A percentile compares a stretch with the other conserved stretches of the same genome.
Evolutionary conservation across 768 basidiomycete species (phyloP).

Genomic region (Tephrocybe sp.): DNA sequence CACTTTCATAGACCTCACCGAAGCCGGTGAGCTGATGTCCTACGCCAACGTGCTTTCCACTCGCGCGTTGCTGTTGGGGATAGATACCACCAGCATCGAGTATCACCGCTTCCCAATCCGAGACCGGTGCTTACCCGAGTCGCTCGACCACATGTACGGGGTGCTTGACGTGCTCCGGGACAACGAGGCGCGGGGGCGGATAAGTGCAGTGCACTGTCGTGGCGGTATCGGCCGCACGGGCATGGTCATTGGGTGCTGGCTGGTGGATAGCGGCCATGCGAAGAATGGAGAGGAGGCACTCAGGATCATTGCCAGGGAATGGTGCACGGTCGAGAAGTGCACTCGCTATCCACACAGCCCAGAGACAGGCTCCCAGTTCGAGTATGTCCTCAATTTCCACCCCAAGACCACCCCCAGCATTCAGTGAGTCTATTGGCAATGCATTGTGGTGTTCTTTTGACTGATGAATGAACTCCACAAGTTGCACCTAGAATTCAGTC

Average conservation of each 20-base stretch:
- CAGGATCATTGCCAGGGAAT: constrained; percentile 62
- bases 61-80: constrained; percentile 54
- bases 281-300: constrained; percentile 66
- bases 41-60: constrained; percentile 55
- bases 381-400: constrained; percentile 67
- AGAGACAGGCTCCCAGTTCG: constrained; percentile 77
- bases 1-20: constrained; percentile 85
- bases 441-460: not conserved
- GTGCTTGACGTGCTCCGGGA: constrained; percentile 61
- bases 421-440: constrained; percentile 6
- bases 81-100: constrained; percentile 55
- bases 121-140: constrained; percentile 67
- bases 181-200: constrained; percentile 57
- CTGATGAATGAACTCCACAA: not conserved
- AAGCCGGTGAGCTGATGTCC: constrained; percentile 70
- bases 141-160: constrained; percentile 53
- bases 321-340: constrained; percentile 79
- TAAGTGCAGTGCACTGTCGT: constrained; percentile 76
- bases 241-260: constrained; percentile 67
- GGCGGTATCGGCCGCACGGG: constrained; percentile 79
- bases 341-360: constrained; percentile 74
- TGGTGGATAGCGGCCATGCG: constrained; percentile 65
- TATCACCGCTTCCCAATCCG: constrained; percentile 82
- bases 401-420: constrained; percentile 14
- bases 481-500: not conserved